phyloP scores from a whole-genome alignment of 352 stramenopile species.

The Phytophthora sojae region DNA sequence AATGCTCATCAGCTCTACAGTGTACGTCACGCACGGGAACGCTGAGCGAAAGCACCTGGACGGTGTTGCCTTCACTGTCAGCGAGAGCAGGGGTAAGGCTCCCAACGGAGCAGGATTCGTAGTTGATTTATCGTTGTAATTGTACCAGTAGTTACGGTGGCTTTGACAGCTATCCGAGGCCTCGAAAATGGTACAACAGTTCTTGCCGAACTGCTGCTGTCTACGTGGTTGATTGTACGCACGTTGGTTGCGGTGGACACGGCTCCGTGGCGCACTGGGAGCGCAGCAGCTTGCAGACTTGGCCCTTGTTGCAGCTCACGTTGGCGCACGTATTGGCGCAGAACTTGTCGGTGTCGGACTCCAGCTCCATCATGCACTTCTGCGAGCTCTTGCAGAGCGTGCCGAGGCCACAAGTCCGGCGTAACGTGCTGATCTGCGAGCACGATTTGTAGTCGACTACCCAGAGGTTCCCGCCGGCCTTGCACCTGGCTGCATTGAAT shows the following conservation, averaged over 20 bases:
- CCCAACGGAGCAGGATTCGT: neutral
- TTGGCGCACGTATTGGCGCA: conserved; percentile 21
- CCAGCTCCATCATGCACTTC: conserved; percentile 13
- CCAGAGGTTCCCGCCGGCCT: conserved; percentile 29
- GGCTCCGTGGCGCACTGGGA: conserved; percentile 12
- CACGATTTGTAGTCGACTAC: conserved; percentile 34
- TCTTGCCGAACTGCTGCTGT: neutral
- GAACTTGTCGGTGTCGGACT: conserved; percentile 7
- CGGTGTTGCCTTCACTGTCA: no score
- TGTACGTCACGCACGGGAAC: conserved; percentile 5
- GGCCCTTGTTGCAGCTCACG: conserved; percentile 4
- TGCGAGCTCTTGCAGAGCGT: conserved; percentile 18
- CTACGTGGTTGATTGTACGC: neutral
- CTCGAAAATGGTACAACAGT: neutral
- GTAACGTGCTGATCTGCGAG: conserved; percentile 18
- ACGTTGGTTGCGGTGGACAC: conserved; percentile 16
- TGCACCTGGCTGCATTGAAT: conserved; percentile 37
- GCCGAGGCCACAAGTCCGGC: conserved; percentile 13
- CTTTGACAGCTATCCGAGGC: neutral
- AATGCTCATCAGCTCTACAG: conserved; percentile 9
- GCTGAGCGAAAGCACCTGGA: conserved; percentile 3
- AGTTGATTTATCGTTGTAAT: neutral
- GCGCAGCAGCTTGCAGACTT: conserved; percentile 18
- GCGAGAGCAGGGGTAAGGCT: no score
- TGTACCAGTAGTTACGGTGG: neutral